Evolutionary conservation across 305 asterid genomes (phyloP).

Genomic region (Salvia sclarea): DNA sequence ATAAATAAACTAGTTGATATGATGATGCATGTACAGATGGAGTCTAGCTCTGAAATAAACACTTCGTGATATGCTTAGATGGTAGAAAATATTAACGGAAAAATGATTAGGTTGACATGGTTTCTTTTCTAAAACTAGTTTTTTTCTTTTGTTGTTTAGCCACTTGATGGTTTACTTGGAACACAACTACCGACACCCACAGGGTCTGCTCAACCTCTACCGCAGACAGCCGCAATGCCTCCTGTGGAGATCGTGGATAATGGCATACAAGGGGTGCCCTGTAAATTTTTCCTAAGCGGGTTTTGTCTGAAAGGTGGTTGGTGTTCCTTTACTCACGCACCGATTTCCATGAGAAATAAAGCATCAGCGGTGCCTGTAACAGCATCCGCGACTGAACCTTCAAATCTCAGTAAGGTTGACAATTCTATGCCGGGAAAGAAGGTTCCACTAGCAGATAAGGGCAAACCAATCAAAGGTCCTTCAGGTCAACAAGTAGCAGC

Average conservation of each 20-base stretch:
- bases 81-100: not conserved
- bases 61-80: not conserved
- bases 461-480: slow-evolving; percentile 30
- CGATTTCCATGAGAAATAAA: slow-evolving; percentile 42
- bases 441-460: slow-evolving; percentile 29
- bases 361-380: slow-evolving; percentile 35
- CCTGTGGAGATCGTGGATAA: slow-evolving; percentile 33
- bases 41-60: not conserved
- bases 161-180: slow-evolving; percentile 56
- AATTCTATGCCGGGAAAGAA: slow-evolving; percentile 41
- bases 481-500: slow-evolving; percentile 30
- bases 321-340: slow-evolving; percentile 58
- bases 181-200: slow-evolving; percentile 38
- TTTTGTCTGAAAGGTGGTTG: slow-evolving; percentile 59
- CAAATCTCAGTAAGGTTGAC: slow-evolving; percentile 41
- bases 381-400: slow-evolving; percentile 37
- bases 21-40: not conserved
- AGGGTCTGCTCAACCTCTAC: slow-evolving; percentile 38
- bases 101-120: not conserved
- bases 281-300: slow-evolving; percentile 63
- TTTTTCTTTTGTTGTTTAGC: slow-evolving; percentile 39
- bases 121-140: not conserved
- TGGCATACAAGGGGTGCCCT: slow-evolving; percentile 48
- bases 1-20: not conserved
- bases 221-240: slow-evolving; percentile 34